phyloP scores from a whole-genome alignment of 2,329 filamentous ascomycete genomes.

The Epichloe festucae region DNA sequence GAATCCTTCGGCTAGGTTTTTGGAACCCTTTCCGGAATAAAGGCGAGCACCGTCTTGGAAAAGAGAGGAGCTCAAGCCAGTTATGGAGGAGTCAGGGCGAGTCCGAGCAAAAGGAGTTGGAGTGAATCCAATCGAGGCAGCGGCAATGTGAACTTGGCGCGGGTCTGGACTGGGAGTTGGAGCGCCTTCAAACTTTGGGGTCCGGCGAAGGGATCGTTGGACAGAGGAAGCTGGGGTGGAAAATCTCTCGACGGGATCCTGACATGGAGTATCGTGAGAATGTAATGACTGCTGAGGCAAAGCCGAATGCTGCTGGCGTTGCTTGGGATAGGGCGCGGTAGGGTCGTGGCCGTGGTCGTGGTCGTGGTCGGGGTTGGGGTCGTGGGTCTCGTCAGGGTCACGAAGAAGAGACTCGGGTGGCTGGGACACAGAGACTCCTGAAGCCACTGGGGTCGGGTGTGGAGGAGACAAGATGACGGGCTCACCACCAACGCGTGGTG shows the following conservation, averaged over 20 bases:
- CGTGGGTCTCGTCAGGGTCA: constrained; percentile 44
- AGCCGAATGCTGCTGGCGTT: constrained; percentile 25
- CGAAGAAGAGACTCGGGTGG: constrained; percentile 28
- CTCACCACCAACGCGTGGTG: constrained; percentile 27
- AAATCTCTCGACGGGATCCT: constrained; percentile 21
- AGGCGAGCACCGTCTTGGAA: constrained; percentile 13
- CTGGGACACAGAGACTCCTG: constrained; percentile 32
- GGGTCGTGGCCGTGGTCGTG: constrained; percentile 30
- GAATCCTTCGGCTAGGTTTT: constrained; percentile 34
- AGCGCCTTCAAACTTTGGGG: constrained; percentile 35
- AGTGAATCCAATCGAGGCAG: constrained; percentile 34
- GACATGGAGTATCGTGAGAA: not conserved
- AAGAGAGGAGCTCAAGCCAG: constrained; percentile 28
- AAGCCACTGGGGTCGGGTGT: constrained; percentile 21
- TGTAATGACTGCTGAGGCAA: constrained; percentile 6
- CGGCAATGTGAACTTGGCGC: constrained; percentile 30
- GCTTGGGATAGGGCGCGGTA: constrained; percentile 25
- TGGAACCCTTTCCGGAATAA: constrained; percentile 26
- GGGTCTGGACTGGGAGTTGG: constrained; percentile 31
- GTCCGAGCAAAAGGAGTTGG: constrained; percentile 14
- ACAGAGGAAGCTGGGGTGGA: constrained; percentile 33
- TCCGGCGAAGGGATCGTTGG: constrained; percentile 35
- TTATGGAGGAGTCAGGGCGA: constrained; percentile 14
- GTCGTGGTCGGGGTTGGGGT: constrained; percentile 14
- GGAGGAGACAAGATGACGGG: constrained; percentile 34